A percentile compares a stretch with the other conserved stretches of the same genome.
Evolutionary conservation across 495 filamentous ascomycete genomes (phyloP).

Genomic region (Penicillium waksmanii): DNA sequence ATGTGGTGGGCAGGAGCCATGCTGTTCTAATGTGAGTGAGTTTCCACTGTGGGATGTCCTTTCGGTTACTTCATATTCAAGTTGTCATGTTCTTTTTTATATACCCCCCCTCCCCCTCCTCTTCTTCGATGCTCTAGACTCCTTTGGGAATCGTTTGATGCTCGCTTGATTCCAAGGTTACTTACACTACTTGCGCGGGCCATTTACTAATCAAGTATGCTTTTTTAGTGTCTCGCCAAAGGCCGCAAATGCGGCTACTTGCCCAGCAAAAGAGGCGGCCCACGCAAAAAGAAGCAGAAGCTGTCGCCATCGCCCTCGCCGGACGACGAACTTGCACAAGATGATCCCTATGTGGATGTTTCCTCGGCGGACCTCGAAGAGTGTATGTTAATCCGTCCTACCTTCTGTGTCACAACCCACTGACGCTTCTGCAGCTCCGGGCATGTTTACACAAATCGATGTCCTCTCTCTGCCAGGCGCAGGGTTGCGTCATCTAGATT

Average conservation of each 20-base stretch:
- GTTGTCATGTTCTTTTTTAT: constrained; percentile 6
- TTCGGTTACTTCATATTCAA: background rate
- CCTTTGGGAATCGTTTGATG: background rate
- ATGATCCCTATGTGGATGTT: constrained; percentile 27
- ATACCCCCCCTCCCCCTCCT: background rate
- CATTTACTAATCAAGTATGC: background rate
- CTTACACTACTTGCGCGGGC: background rate
- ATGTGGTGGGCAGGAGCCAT: constrained; percentile 61
- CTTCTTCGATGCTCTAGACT: background rate
- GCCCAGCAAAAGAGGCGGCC: constrained; percentile 60
- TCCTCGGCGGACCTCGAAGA: constrained; percentile 38
- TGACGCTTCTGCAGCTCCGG: constrained; percentile 31
- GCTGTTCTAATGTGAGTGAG: constrained; percentile 58
- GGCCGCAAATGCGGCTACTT: constrained; percentile 57
- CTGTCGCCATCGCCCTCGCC: constrained; percentile 27
- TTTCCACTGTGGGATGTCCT: constrained; percentile 1
- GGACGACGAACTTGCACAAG: constrained; percentile 27
- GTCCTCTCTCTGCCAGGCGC: constrained; percentile 48
- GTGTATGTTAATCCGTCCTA: constrained; percentile 28
- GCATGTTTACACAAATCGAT: constrained; percentile 50
- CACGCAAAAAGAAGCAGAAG: constrained; percentile 51
- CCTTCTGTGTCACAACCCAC: background rate
- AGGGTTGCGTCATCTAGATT: constrained; percentile 46
- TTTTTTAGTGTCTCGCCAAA: constrained; percentile 54
- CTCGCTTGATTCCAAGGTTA: constrained; percentile 3